Percentiles rank a stretch among this genome's conserved stretches.
phyloP scores from a whole-genome alignment of 495 filamentous ascomycete species.

The Pyronema domesticum region DNA sequence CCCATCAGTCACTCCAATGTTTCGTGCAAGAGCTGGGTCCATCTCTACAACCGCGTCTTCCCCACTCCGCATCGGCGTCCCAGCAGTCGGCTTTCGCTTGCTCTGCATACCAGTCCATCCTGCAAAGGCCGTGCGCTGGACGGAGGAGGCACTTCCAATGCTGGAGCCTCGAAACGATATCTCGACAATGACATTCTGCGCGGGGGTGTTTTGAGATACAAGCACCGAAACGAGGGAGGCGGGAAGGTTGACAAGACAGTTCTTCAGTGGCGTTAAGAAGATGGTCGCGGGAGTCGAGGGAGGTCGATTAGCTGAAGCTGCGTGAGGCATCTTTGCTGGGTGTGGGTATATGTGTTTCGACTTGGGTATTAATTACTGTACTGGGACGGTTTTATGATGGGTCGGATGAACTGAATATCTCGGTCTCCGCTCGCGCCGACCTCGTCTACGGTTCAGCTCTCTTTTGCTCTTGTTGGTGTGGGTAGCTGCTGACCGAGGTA shows the following conservation, averaged over 20 bases:
- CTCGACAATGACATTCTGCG: constrained; percentile 92
- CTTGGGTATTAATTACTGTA: too few relatives aligned
- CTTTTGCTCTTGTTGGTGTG: background rate
- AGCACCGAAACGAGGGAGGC: constrained; percentile 65
- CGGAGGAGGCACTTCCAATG: constrained; percentile 48
- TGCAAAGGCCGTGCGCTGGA: constrained; percentile 26
- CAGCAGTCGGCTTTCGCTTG: constrained; percentile 41
- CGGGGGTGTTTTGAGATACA: constrained; percentile 73
- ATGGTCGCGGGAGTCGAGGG: constrained; percentile 28
- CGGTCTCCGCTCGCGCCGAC: background rate
- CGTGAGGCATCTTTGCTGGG: constrained; percentile 12
- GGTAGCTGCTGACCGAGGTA: background rate
- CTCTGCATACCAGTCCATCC: constrained; percentile 97
- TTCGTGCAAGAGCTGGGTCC: constrained; percentile 71
- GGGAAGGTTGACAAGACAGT: constrained; percentile 85
- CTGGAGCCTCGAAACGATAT: constrained; percentile 42
- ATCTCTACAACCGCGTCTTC: constrained; percentile 52
- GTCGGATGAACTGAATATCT: background rate
- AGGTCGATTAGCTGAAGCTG: constrained; percentile 12
- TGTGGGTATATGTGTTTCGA: background rate
- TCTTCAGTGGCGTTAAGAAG: constrained; percentile 67
- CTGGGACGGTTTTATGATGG: too few relatives aligned
- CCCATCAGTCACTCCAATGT: constrained; percentile 63
- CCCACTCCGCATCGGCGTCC: constrained; percentile 4
- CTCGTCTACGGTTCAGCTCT: background rate